These are phyloP conservation scores for Westerdykella aurantiaca DNA, from an alignment of 2,329 filamentous ascomycete species.

Conservation along the genomic window DNA sequence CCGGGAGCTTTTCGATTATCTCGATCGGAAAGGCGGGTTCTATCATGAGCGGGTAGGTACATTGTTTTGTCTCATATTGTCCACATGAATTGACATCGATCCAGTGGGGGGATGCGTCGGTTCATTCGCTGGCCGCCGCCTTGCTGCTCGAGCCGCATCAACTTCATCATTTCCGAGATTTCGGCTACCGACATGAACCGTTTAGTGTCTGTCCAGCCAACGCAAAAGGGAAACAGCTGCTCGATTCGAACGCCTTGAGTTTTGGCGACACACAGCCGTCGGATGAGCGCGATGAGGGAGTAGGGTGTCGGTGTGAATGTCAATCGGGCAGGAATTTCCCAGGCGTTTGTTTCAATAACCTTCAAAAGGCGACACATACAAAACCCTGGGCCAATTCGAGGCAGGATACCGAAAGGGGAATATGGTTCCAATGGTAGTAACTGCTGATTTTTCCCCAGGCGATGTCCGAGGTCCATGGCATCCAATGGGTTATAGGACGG, in stretches of 20 bases:
- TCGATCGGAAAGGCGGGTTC: conserved; percentile 85
- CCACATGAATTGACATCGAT: neutral
- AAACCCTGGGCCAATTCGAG: too few relatives aligned
- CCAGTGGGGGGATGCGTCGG: conserved; percentile 85
- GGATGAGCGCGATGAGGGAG: neutral
- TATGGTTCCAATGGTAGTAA: too few relatives aligned
- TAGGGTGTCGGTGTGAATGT: neutral
- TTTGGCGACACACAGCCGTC: too few relatives aligned
- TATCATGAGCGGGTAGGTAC: conserved; percentile 68
- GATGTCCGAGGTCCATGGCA: too few relatives aligned
- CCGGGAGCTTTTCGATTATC: conserved; percentile 86
- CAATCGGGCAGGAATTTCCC: neutral
- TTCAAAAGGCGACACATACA: neutral
- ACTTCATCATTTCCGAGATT: conserved; percentile 96
- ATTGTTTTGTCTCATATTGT: neutral
- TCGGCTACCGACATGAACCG: conserved; percentile 69
- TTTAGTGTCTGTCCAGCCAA: too few relatives aligned
- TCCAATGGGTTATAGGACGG: too few relatives aligned
- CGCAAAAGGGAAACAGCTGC: too few relatives aligned
- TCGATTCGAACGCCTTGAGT: too few relatives aligned
- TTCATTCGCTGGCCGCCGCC: conserved; percentile 84
- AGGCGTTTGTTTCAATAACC: neutral
- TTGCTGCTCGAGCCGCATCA: conserved; percentile 80
- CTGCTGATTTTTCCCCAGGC: too few relatives aligned
- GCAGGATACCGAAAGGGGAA: too few relatives aligned